Evolutionary conservation across 2,329 filamentous ascomycete species (phyloP), one percentile per base, ranked within the genome.

Genomic region (Pseudogymnoascus sp.): DNA sequence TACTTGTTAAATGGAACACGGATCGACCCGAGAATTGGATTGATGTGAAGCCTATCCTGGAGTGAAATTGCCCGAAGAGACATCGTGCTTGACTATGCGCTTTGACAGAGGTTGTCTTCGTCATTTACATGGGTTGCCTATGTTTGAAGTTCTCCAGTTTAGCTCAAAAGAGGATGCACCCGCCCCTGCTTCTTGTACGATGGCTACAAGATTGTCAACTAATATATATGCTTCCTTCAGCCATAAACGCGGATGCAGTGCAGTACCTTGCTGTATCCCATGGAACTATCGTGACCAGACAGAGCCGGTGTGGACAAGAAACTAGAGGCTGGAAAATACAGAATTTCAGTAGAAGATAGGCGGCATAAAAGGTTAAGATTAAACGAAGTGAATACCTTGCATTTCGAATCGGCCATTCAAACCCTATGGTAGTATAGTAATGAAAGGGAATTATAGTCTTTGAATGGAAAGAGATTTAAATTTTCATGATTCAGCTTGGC

Each of bases 1-100:
- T 44, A 58, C 36, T 61, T 39, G 21, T 60, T 59, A 54, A 63
- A 57, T 59, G 60, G 44, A 54, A 54, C 44, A 54, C 26, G 33
- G 44, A 54, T 50, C 44, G 33, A 54, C 9, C 26, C 44, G 26
- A 54, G n/a, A 54, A 31, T 54, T 54, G 26, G 33, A 59, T 24
- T 40, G 37, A 59, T 24, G 15, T 26, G 57, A 59, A 15, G n/a
- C 37, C n/a, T 21, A 31, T 5, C 17, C 7, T 5, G 35, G n/a
- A 57, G 3, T 54, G 44, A 33, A 31, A 9, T 15, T 47, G 17
- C 7, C 4, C 26, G 44, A 17, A 17, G 26, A 31, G 13, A 7
- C 4, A 33, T 4, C n/a, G 31, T 54, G 1, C n/a, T 54, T 15
- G 44, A 11, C 44, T 11, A 11, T 54, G n/a, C 1, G 10, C 4